Base-by-base conservation (phyloP, 2,329 filamentous ascomycete species). In the Chaetothyriales sp. region DNA sequence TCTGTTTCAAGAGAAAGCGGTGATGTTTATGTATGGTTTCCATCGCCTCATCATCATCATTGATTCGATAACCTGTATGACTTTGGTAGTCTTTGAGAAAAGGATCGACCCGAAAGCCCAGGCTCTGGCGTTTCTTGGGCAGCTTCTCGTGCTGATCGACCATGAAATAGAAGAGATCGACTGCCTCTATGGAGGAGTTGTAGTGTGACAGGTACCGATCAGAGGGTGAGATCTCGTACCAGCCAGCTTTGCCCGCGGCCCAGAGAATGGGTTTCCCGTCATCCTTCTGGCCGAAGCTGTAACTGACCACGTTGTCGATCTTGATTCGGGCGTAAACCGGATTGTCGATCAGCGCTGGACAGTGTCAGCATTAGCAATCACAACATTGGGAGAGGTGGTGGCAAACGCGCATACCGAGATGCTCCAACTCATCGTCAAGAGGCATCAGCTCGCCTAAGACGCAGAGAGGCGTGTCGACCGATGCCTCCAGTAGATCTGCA, bases 221-320 rank as follows among this genome's bases (percentile, higher is more conserved):
- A 43, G 72, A 66, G 2, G 79, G 77, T 26, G 67, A 66, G 46
- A 83, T 70, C 49, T 73, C 71, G 60, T 77, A 81, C 78, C 79
- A 82, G 50, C 79, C 79, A 42, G 78, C 76, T 54, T 72, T 68
- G 32, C 79, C 79, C 47, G 76, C 73, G 18, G 78, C 78, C 79
- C 79, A 82, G 44, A 82, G 68, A 19, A 73, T 71, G 45, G 77
- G 68, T 42, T 72, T 72, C 10, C 75, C 75, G 61, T 80, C 75
- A 46, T 73, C 72, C 59, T 76, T 66, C 55, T 73, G 70, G 18
- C 70, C 71, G 57, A 73, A 73, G 46, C 70, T 70, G 59, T 69
- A 73, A 48, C 70, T 68, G 26, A 68, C 73, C 36, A 73, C 69
- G 56, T 73, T 68, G 39, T 71, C 67, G 52, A 74, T 68, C 46